A percentile compares a stretch with the other conserved stretches of the same genome.
These are phyloP conservation scores for Bipolaris victoriae DNA, from an alignment of 2,329 filamentous ascomycete species.

Conservation along the genomic window DNA sequence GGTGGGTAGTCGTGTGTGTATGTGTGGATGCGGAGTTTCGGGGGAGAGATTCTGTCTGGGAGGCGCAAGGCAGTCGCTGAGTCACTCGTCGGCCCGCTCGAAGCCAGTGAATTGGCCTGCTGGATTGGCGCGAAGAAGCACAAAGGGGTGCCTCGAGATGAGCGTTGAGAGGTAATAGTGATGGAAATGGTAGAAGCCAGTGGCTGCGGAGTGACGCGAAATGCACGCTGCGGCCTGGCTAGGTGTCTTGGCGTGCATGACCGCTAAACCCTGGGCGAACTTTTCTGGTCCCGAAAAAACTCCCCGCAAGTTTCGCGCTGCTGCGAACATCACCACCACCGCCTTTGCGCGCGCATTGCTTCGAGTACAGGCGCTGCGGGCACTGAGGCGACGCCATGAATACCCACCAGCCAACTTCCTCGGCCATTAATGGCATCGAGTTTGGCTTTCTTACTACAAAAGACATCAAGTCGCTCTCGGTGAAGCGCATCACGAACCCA, in stretches of 20 bases:
- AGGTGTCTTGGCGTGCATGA: slow-evolving; percentile 23
- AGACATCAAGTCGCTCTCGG: slow-evolving; percentile 88
- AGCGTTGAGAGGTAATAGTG: slow-evolving; percentile 2
- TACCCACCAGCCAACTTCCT: slow-evolving; percentile 75
- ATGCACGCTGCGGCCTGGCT: slow-evolving; percentile 9
- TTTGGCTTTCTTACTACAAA: slow-evolving; percentile 83
- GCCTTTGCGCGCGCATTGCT: slow-evolving; percentile 23
- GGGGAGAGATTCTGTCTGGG: slow-evolving; percentile 5
- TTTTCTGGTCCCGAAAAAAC: slow-evolving; percentile 41
- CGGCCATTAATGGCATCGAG: slow-evolving; percentile 83
- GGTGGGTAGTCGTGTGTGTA: slow-evolving; percentile 10
- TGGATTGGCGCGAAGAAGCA: background rate
- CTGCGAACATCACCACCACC: slow-evolving; percentile 11
- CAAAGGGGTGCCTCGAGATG: background rate
- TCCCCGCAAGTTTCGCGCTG: slow-evolving; percentile 32
- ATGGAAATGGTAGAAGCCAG: slow-evolving; percentile 10
- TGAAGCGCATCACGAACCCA: slow-evolving; percentile 91
- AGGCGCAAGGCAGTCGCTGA: slow-evolving; percentile 1
- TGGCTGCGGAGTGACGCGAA: slow-evolving; percentile 26
- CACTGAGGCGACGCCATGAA: slow-evolving; percentile 47
- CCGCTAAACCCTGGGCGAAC: slow-evolving; percentile 37
- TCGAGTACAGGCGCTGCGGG: slow-evolving; percentile 21
- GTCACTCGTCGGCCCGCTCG: background rate
- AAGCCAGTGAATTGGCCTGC: background rate
- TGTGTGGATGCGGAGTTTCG: slow-evolving; percentile 10